Evolutionary conservation across 352 stramenopile genomes (phyloP).

Genomic region (Phytopythium montanum): DNA sequence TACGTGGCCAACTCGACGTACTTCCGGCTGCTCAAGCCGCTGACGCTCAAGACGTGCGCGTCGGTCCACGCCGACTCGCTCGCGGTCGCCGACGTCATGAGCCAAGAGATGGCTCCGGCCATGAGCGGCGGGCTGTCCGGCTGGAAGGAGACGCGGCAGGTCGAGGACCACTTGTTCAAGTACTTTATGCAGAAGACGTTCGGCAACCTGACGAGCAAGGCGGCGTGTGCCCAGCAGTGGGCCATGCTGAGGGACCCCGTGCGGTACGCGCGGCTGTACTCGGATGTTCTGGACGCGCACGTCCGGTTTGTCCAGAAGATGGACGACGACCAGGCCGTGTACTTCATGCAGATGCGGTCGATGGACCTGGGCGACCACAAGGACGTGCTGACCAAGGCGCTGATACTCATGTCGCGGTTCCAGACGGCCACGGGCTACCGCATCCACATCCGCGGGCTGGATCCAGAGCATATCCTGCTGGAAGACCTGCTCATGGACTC

Average conservation of each 20-base stretch:
- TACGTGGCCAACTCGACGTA: constrained; percentile 28
- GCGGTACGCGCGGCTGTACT: constrained; percentile 1
- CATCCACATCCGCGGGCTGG: constrained; percentile 2
- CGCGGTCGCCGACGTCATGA: constrained; percentile 11
- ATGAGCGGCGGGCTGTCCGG: constrained; percentile 18
- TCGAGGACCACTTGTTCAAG: constrained; percentile 17
- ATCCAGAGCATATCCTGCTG: background rate
- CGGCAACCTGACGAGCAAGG: constrained; percentile 13
- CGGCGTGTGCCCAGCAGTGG: constrained; percentile 15
- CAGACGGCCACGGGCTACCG: background rate
- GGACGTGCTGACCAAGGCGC: background rate
- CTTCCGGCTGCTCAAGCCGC: constrained; percentile 27
- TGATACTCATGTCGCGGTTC: constrained; percentile 6
- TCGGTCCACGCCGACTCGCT: constrained; percentile 12
- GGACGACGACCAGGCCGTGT: constrained; percentile 10
- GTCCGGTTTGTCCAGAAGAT: constrained; percentile 7
- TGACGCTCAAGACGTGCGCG: constrained; percentile 21
- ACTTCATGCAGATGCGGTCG: constrained; percentile 1
- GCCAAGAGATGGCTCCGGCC: constrained; percentile 8
- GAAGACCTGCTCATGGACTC: background rate
- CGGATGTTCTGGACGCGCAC: background rate
- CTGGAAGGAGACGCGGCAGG: constrained; percentile 24
- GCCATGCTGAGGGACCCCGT: constrained; percentile 2
- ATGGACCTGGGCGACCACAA: constrained; percentile 4
- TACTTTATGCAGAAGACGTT: constrained; percentile 23